Conservation (phyloP, 495 filamentous ascomycete species). For the Penicillium robsamsonii region DNA sequence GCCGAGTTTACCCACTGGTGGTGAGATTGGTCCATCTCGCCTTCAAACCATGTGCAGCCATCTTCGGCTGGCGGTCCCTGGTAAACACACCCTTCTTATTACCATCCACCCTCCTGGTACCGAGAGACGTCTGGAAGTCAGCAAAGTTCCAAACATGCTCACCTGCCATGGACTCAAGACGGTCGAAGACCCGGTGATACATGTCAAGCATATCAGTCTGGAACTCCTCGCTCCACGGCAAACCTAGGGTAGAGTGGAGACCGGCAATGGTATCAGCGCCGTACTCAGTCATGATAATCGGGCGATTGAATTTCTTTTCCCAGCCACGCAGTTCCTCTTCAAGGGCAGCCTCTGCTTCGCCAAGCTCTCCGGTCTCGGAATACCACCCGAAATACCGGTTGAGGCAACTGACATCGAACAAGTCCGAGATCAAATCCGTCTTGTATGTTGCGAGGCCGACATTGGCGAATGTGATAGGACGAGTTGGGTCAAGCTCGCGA, state of each 20-base stretch:
- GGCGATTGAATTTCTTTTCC: constrained; percentile 12
- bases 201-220: constrained; percentile 11
- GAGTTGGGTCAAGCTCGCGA: constrained; percentile 1
- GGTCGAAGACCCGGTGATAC: constrained; percentile 16
- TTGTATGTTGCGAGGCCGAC: background rate
- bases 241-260: constrained; percentile 6
- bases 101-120: constrained; percentile 3
- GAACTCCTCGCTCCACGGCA: constrained; percentile 16
- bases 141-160: constrained; percentile 19
- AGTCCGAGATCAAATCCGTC: background rate
- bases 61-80: constrained; percentile 6
- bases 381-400: constrained; percentile 12
- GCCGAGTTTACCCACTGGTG: background rate
- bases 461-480: constrained; percentile 8
- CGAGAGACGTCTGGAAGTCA: constrained; percentile 11
- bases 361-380: constrained; percentile 6
- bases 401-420: constrained; percentile 4
- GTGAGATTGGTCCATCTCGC: constrained; percentile 1
- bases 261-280: constrained; percentile 14
- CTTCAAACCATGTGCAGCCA: constrained; percentile 1
- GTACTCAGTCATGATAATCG: constrained; percentile 18
- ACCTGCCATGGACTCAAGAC: constrained; percentile 11
- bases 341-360: background rate
- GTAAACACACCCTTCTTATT: constrained; percentile 11
- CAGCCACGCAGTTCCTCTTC: constrained; percentile 4